Evolutionary conservation across 2,329 filamentous ascomycete genomes (phyloP), one percentile per base, ranked within the genome.

Genomic region (Graphilbum sp.): DNA sequence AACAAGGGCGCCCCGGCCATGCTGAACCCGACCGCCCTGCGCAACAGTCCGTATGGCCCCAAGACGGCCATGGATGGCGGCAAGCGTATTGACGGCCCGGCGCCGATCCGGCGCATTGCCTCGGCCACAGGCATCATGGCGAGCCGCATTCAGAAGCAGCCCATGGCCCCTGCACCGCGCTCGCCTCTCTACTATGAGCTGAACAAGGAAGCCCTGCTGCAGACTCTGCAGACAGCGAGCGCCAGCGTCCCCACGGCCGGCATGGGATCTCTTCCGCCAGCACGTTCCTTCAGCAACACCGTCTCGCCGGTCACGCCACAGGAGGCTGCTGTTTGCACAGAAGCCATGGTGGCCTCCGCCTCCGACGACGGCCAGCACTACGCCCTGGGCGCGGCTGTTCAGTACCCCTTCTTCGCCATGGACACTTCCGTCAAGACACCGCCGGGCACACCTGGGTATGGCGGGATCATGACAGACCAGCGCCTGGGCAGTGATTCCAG

Each of bases 51-150:
- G 0, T 59, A 54, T 20, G 57, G 56, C 3, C 61, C 66, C 8
- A 66, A 64, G 51, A 64, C 64, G 1, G 63, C 58, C 2, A 46
- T 65, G 5, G 69, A 72, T n/a, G 50, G 59, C 38, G 48, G 57
- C 16, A 61, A 61, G 46, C 55, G 64, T 24, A 46, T 54, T 16
- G 66, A 70, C 19, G 53, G 59, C 16, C 54, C 60, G 2, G 61
- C 60, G 42, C 62, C 66, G 2, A 68, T 73, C 54, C 62, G 67
- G 19, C 63, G 69, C 32, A 69, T 72, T 32, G 62, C 64, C 13
- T 73, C 69, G 3, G 60, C 65, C 9, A 63, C 60, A 4, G 64
- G 67, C 6, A 37, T 45, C 10, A 50, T 61, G 34, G 44, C 54
- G 27, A 57, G 55, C 12, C 54, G 63, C 17, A 58, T 66, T 13